These are phyloP conservation scores for Neurospora sp. DNA, from an alignment of 2,329 filamentous ascomycete species.

Conservation along the genomic window DNA sequence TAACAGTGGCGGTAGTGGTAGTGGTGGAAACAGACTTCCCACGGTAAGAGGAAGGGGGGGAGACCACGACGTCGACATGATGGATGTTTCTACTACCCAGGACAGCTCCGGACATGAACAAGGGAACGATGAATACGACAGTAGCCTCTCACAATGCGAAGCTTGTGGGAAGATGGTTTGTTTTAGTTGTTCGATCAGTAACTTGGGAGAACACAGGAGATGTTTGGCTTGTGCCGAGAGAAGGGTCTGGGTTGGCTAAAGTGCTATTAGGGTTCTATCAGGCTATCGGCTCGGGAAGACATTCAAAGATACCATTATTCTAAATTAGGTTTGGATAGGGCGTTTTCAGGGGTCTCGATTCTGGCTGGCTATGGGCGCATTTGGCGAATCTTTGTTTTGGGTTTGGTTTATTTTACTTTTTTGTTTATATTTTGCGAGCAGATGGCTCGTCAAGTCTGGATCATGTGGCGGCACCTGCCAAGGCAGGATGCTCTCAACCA, in stretches of 20 bases:
- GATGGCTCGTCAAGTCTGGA: background rate
- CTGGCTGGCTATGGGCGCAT: background rate
- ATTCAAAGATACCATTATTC: background rate
- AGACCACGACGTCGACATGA: constrained; percentile 22
- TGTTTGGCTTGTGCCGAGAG: constrained; percentile 43
- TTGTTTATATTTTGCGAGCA: background rate
- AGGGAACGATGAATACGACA: constrained; percentile 18
- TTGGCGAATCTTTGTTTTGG: background rate
- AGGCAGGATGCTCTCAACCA: background rate
- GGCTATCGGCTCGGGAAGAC: background rate
- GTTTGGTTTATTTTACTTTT: background rate
- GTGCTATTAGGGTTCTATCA: background rate
- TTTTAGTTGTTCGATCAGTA: constrained; percentile 49
- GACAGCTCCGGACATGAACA: constrained; percentile 22
- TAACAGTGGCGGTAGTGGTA: constrained; percentile 18
- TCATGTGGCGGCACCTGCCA: background rate
- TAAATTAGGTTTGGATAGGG: background rate
- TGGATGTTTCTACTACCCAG: constrained; percentile 24
- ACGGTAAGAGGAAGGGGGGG: background rate
- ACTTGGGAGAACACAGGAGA: constrained; percentile 42
- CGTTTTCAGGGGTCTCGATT: background rate
- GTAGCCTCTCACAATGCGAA: constrained; percentile 25
- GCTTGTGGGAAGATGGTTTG: constrained; percentile 47
- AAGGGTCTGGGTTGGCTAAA: constrained; percentile 15
- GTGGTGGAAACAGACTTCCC: background rate